Evolutionary conservation across 192 early-diverging fungal genomes (phyloP), one percentile per base, ranked within the genome.

Genomic region (Gaertneriomyces semiglobifer): DNA sequence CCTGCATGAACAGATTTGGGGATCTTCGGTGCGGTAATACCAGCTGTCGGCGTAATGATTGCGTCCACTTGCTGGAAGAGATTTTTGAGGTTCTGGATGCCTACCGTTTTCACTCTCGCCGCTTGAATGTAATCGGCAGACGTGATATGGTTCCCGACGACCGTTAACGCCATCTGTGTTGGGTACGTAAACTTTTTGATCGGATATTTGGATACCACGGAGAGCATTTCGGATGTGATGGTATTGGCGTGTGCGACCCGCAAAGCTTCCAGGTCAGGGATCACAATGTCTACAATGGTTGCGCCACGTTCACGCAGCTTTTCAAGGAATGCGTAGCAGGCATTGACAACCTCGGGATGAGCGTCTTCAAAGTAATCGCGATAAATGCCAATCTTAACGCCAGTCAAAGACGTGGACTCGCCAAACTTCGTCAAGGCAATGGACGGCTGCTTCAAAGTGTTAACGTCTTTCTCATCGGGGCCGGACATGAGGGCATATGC

Each of bases 401-500:
- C 86, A 18, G 76, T 66, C 20, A 89, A 65, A 1, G 55, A 59
- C 1, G 68, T 60, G 6, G 62, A 67, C 47, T 50, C 4, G 44
- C 6, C 44, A 59, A 76, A 72, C 0, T 56, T 43, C 9, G 69
- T 70, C 5, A 87, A 71, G 5, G 69, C 69, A 5, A 84, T 79
- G 5, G 72, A 57, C 5, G 88, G 88, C 50, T 88, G 87, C 25
- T 65, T 33, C 1, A 73, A 33, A 10, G 85, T 79, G 42, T 61
- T 50, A 4, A 61, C 19, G 57, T 90, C 86, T 62, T 59, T 57
- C 55, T 57, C 20, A 52, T 88, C 82, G n/a, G 73, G 73, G 12
- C 87, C 87, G 16, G 86, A 80, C 46, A 86, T 81, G 10, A 83
- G 62, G n/a, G 78, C 74, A 69, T 89, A 91, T 42, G 81, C 78